Percentiles rank a stretch among this genome's conserved stretches.
phyloP scores from a whole-genome alignment of 176 grass and related monocot species.

The Canna indica region DNA sequence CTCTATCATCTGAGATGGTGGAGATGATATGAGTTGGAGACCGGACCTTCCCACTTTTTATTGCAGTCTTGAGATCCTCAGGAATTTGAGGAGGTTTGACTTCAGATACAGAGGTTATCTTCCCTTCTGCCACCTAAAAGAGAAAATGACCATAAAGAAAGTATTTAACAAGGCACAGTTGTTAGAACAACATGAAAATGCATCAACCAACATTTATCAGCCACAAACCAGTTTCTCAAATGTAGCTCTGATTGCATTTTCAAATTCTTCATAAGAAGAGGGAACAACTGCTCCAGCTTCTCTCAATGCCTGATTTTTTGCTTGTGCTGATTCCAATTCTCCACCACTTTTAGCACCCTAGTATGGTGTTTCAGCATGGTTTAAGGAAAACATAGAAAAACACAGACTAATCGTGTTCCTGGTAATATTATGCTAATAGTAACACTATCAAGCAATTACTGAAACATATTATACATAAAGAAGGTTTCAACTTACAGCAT shows the following conservation, averaged over 20 bases:
- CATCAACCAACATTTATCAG: too few species aligned
- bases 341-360: slow-evolving; percentile 95
- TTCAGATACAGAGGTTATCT: slow-evolving; percentile 63
- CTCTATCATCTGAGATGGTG: slow-evolving; percentile 97
- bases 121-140: slow-evolving; percentile 66
- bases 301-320: slow-evolving; percentile 78
- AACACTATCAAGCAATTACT: too few species aligned
- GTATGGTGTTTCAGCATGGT: slow-evolving; percentile 12
- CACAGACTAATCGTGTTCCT: too few species aligned
- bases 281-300: slow-evolving; percentile 94
- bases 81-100: slow-evolving; percentile 79
- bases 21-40: slow-evolving; percentile 96
- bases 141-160: too few species aligned
- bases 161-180: too few species aligned
- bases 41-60: slow-evolving; percentile 93
- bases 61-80: slow-evolving; percentile 80
- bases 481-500: slow-evolving; percentile 61
- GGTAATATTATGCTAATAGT: too few species aligned
- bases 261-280: slow-evolving; percentile 91
- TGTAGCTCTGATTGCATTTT: slow-evolving; percentile 67
- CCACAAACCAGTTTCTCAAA: slow-evolving; percentile 70
- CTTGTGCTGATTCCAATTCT: slow-evolving; percentile 97
- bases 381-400: slow-evolving; percentile 8
- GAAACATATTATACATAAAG: neutral
- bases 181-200: too few species aligned